A percentile compares a stretch with the other conserved stretches of the same genome.
Conservation (phyloP, 148 eudicot species). For the Cornus florida region DNA sequence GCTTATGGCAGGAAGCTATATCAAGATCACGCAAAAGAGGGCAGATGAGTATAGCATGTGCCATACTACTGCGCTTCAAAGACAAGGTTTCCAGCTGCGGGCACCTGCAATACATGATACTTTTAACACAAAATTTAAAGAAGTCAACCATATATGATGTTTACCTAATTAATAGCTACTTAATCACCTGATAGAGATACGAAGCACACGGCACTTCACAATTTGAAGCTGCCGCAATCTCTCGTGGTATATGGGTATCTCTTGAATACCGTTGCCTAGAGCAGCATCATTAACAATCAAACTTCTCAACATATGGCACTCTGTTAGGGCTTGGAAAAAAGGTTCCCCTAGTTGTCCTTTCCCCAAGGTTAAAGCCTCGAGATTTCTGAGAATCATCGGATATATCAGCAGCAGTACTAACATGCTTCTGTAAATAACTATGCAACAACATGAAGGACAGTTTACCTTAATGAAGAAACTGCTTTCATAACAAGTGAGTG, state of each 20-base stretch:
- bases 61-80: constrained; percentile 92
- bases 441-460: constrained; percentile 6
- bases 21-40: constrained; percentile 84
- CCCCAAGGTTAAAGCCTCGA: constrained; percentile 73
- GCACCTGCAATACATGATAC: constrained; percentile 53
- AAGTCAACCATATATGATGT: background rate
- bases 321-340: constrained; percentile 71
- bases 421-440: background rate
- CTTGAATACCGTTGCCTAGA: constrained; percentile 88
- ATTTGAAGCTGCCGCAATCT: constrained; percentile 72
- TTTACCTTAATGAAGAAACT: constrained; percentile 69
- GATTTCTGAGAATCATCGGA: constrained; percentile 51
- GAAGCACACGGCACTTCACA: constrained; percentile 80
- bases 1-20: constrained; percentile 97
- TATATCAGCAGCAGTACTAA: constrained; percentile 19
- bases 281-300: constrained; percentile 72
- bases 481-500: constrained; percentile 72
- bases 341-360: constrained; percentile 75
- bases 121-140: constrained; percentile 6
- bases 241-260: constrained; percentile 76
- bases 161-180: background rate
- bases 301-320: constrained; percentile 66
- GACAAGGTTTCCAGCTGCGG: constrained; percentile 82
- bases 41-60: constrained; percentile 85
- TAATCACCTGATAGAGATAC: constrained; percentile 76